A percentile compares a stretch with the other conserved stretches of the same genome.
Conservation (phyloP, 192 early-diverging fungal genomes). For the Coemansia sp. region DNA sequence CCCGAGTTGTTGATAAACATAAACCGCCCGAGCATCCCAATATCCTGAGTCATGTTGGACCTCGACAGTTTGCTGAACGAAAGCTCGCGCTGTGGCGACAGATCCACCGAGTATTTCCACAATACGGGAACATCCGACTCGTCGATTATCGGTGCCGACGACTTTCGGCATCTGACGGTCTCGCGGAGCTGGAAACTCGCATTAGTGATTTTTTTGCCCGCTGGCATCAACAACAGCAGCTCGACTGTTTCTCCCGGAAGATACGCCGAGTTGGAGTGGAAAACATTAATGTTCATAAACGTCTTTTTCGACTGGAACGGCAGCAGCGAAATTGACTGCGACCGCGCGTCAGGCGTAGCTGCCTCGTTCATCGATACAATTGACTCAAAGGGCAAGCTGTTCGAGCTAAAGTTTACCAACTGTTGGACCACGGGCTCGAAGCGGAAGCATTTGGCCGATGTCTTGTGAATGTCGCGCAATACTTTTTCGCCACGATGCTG, state of each 20-base stretch:
- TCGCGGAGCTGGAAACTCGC: constrained; percentile 46
- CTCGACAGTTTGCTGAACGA: constrained; percentile 46
- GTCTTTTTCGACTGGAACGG: constrained; percentile 32
- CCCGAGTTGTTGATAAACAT: constrained; percentile 31
- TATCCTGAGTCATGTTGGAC: constrained; percentile 37
- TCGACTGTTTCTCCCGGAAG: constrained; percentile 49
- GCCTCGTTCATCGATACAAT: constrained; percentile 42
- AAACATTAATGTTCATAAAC: constrained; percentile 42
- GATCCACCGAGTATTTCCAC: constrained; percentile 49
- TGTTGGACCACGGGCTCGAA: constrained; percentile 51
- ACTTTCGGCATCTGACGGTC: constrained; percentile 51
- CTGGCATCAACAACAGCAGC: constrained; percentile 41
- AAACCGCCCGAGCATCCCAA: constrained; percentile 47
- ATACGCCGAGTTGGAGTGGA: constrained; percentile 41
- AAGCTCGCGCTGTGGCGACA: constrained; percentile 29
- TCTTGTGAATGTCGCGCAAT: constrained; percentile 43
- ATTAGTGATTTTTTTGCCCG: constrained; percentile 37
- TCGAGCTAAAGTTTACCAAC: constrained; percentile 19
- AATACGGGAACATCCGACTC: constrained; percentile 51
- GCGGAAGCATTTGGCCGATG: constrained; percentile 30
- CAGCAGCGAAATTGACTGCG: constrained; percentile 14
- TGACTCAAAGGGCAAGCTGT: constrained; percentile 30
- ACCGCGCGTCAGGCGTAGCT: neutral
- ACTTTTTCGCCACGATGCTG: constrained; percentile 30
- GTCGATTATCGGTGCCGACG: constrained; percentile 53